Conservation (phyloP, 2,329 filamentous ascomycete species). For the Fusarium tanahbumbuense region DNA sequence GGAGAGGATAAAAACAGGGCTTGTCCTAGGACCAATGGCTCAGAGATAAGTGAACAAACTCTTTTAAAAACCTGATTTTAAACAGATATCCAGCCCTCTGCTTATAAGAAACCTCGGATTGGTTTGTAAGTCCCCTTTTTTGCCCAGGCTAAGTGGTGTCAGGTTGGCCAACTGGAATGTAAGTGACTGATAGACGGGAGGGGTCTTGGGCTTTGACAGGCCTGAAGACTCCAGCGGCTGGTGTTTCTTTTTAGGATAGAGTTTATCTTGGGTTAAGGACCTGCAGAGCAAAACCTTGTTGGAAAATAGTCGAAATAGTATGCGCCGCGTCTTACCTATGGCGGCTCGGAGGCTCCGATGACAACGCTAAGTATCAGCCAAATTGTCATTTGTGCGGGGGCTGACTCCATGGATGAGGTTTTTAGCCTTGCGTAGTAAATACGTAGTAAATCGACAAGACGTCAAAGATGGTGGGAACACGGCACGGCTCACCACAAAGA, state of each 20-base stretch:
- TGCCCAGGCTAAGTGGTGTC: conserved; percentile 18
- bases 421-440: conserved; percentile 21
- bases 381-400: conserved; percentile 28
- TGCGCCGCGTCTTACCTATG: conserved; percentile 23
- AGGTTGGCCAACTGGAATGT: conserved; percentile 34
- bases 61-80: conserved; percentile 16
- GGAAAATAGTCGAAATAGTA: conserved; percentile 11
- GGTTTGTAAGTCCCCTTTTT: conserved; percentile 5
- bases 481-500: conserved; percentile 23
- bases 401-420: background rate
- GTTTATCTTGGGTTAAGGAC: conserved; percentile 27
- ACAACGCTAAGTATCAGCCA: conserved; percentile 13
- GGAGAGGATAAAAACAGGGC: background rate
- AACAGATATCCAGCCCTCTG: background rate
- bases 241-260: conserved; percentile 22
- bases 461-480: conserved; percentile 24
- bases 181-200: conserved; percentile 34
- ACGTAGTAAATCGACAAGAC: conserved; percentile 4
- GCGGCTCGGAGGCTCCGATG: conserved; percentile 30
- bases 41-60: conserved; percentile 7
- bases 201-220: conserved; percentile 14
- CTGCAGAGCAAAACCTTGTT: conserved; percentile 28
- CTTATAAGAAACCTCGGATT: conserved; percentile 28
- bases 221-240: background rate
- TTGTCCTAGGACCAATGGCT: conserved; percentile 22